These are phyloP conservation scores for Sclerospora graminicola DNA, from an alignment of 352 stramenopile species.

Conservation along the genomic window DNA sequence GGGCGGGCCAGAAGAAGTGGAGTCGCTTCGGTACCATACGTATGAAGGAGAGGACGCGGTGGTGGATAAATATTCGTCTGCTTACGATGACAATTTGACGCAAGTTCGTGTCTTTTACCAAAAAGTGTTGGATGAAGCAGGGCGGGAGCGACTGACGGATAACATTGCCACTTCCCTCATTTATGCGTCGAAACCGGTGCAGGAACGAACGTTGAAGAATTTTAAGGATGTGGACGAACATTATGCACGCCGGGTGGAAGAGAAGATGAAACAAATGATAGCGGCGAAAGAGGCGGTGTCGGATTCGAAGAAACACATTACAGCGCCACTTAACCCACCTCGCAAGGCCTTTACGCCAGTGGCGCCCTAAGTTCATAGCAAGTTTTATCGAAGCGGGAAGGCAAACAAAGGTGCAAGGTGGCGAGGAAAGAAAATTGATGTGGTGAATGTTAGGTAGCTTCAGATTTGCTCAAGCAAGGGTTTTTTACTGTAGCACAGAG, in stretches of 20 bases:
- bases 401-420: too few relatives aligned
- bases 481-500: too few relatives aligned
- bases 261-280: conserved; percentile 29
- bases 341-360: conserved; percentile 24
- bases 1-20: conserved; percentile 32
- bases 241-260: conserved; percentile 21
- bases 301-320: conserved; percentile 20
- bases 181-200: conserved; percentile 73
- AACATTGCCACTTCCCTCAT: conserved; percentile 83
- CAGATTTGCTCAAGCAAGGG: too few relatives aligned
- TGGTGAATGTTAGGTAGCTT: too few relatives aligned
- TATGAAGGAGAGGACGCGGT: conserved; percentile 26
- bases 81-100: conserved; percentile 86
- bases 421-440: too few relatives aligned
- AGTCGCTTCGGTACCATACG: conserved; percentile 16
- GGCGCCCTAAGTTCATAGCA: conserved; percentile 23
- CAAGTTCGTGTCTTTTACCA: conserved; percentile 81
- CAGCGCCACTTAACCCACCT: conserved; percentile 19
- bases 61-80: conserved; percentile 61
- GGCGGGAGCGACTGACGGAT: conserved; percentile 62
- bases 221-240: conserved; percentile 25
- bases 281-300: conserved; percentile 10
- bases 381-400: too few relatives aligned
- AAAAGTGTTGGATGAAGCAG: conserved; percentile 57
- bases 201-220: conserved; percentile 23